These are phyloP conservation scores for Erodium texanum DNA, from an alignment of 441 rosid genomes.

Conservation along the genomic window DNA sequence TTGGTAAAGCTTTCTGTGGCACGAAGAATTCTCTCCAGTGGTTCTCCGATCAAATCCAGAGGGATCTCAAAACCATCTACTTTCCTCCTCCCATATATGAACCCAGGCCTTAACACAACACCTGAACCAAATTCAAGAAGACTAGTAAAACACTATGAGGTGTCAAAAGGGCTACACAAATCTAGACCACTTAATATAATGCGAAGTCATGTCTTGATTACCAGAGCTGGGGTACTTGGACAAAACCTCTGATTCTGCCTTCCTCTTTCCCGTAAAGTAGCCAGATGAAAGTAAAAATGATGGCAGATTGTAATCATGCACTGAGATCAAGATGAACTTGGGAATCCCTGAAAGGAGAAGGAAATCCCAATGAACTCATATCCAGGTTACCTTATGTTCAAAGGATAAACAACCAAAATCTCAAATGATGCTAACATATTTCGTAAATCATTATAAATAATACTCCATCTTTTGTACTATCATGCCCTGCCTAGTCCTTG, in stretches of 20 bases:
- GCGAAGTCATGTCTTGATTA: slow-evolving; percentile 20
- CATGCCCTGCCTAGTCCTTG: neutral
- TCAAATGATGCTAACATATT: too few relatives aligned
- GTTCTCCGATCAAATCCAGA: slow-evolving; percentile 71
- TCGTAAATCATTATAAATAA: too few relatives aligned
- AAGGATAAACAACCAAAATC: neutral
- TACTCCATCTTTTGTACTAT: too few relatives aligned
- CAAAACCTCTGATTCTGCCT: slow-evolving; percentile 77
- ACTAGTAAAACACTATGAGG: slow-evolving; percentile 4
- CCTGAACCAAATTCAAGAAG: slow-evolving; percentile 33
- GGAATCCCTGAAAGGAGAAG: slow-evolving; percentile 51
- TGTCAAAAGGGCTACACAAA: neutral
- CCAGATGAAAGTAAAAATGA: slow-evolving; percentile 65
- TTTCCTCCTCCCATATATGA: slow-evolving; percentile 69
- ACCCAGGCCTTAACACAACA: slow-evolving; percentile 74
- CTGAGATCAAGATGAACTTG: slow-evolving; percentile 70
- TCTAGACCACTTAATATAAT: too few relatives aligned
- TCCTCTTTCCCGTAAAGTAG: slow-evolving; percentile 82
- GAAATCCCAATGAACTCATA: neutral
- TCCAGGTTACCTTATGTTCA: neutral
- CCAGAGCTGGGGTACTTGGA: slow-evolving; percentile 76
- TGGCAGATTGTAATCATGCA: slow-evolving; percentile 84
- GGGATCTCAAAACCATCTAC: slow-evolving; percentile 69
- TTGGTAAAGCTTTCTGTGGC: slow-evolving; percentile 53
- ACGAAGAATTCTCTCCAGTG: slow-evolving; percentile 48